Conservation (phyloP, 192 early-diverging fungal species). For the Coemansia sp. region DNA sequence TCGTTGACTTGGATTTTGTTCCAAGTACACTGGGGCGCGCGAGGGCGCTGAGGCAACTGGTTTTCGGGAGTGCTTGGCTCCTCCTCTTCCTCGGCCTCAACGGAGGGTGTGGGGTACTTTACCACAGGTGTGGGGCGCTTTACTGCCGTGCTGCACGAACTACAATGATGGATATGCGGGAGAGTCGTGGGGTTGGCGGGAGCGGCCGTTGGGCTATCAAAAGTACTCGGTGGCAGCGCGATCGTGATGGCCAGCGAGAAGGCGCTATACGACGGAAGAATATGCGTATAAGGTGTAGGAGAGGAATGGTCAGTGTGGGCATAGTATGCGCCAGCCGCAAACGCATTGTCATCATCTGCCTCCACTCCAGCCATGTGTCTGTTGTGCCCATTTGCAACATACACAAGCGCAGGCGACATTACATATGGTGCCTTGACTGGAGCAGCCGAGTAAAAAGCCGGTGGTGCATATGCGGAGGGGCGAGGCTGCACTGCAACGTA, state of each 20-base stretch:
- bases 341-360: background rate
- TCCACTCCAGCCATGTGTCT: background rate
- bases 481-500: background rate
- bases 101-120: background rate
- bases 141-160: background rate
- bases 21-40: slow-evolving; percentile 11
- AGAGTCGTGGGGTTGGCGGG: background rate
- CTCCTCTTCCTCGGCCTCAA: background rate
- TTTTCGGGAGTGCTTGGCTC: background rate
- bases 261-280: background rate
- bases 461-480: background rate
- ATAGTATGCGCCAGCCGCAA: background rate
- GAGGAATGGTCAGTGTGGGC: background rate
- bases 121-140: background rate
- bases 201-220: background rate
- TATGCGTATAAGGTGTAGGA: background rate
- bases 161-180: background rate
- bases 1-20: slow-evolving; percentile 16
- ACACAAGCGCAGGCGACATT: background rate
- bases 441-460: background rate
- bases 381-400: background rate
- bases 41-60: background rate
- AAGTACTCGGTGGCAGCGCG: background rate
- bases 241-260: background rate
- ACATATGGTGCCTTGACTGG: background rate